Evolutionary conservation across 2,329 filamentous ascomycete species (phyloP).

Genomic region (Alternaria sp.): DNA sequence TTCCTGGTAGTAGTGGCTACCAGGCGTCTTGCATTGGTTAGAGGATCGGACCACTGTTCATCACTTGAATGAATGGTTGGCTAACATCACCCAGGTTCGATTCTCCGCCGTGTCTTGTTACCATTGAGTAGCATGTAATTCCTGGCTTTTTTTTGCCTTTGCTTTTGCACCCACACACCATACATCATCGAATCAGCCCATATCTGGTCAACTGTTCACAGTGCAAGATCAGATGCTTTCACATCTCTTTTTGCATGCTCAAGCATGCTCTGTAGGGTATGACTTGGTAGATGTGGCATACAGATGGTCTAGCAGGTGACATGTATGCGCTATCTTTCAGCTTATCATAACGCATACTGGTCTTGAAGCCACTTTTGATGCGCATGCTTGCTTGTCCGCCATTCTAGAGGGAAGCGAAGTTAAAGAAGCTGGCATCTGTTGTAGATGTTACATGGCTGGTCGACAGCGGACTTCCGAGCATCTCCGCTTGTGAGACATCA

Average conservation of each 20-base stretch:
- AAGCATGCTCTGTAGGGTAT: neutral
- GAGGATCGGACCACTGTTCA: neutral
- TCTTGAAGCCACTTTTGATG: neutral
- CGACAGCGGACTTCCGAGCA: neutral
- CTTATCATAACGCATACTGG: neutral
- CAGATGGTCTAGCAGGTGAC: neutral
- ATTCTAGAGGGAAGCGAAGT: neutral
- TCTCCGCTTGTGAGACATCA: neutral
- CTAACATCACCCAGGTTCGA: neutral
- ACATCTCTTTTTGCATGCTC: neutral
- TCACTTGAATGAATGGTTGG: neutral
- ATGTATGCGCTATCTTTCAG: neutral
- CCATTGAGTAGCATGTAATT: neutral
- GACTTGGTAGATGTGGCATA: neutral
- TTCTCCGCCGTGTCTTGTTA: neutral
- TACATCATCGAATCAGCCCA: neutral
- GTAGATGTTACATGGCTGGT: neutral
- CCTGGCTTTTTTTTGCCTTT: neutral
- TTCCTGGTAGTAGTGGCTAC: neutral
- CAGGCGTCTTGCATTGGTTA: neutral
- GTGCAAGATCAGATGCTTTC: neutral
- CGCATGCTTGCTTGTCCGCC: neutral
- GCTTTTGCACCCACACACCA: neutral
- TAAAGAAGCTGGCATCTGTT: neutral
- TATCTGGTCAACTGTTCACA: neutral